Percentiles rank a stretch among this genome's conserved stretches.
Conservation (phyloP, 257 asterid genomes). For the Gynochthodes officinalis region DNA sequence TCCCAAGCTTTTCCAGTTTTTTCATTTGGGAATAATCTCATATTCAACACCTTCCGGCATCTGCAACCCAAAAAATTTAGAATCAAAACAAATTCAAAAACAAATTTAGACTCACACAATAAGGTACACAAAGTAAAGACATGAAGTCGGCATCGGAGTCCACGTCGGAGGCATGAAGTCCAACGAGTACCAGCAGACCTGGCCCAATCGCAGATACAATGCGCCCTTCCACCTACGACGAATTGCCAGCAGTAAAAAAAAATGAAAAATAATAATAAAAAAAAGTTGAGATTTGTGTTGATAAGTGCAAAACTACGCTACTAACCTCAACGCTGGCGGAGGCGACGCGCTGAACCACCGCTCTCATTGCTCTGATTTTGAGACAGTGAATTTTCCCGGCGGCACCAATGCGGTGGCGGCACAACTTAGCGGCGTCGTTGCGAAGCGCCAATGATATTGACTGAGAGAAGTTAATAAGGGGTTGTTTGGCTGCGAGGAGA, state of each 20-base stretch:
- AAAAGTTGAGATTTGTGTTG: neutral
- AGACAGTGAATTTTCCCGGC: constrained; percentile 17
- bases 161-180: constrained; percentile 66
- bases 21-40: constrained; percentile 76
- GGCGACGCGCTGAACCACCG: constrained; percentile 78
- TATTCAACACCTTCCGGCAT: constrained; percentile 90
- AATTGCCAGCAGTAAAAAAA: constrained; percentile 8
- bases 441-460: neutral
- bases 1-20: constrained; percentile 77
- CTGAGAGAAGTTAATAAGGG: constrained; percentile 6
- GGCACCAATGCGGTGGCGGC: constrained; percentile 30
- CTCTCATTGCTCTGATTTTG: constrained; percentile 63
- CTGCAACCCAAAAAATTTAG: constrained; percentile 36
- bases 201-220: constrained; percentile 69
- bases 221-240: constrained; percentile 72
- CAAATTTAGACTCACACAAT: too few relatives aligned
- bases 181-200: constrained; percentile 79
- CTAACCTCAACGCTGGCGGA: constrained; percentile 88
- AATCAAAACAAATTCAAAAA: neutral
- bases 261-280: neutral
- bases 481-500: constrained; percentile 14
- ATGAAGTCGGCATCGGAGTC: constrained; percentile 74
- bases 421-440: constrained; percentile 24
- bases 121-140: constrained; percentile 27
- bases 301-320: neutral